Base-by-base conservation (phyloP, 805 yeast species). In the Candida fluviatilis region DNA sequence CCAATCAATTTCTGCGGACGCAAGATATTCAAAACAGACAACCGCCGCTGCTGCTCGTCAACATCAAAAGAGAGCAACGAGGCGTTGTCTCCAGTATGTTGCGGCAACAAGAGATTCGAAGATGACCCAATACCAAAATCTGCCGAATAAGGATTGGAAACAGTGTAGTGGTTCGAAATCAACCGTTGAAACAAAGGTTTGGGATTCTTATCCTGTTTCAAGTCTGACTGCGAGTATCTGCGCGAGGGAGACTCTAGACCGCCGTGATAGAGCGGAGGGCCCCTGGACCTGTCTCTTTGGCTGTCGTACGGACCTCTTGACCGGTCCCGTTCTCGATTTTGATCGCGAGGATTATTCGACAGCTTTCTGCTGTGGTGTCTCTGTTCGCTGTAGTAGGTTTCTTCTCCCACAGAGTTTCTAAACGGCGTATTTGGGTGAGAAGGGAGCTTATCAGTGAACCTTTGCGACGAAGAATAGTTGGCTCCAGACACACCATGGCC, bases 1-100 rank as follows among this genome's bases (percentile, higher is more conserved):
- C 73, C 73, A 34, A 66, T 64, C 30, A 66, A 52, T 34, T 55
- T 51, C 15, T 47, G 52, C 0, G 73, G 70, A 27, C 73, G 23
- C 12, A 45, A 32, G 4, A 38, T 29, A 32, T 36, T 37, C 13
- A 43, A 41, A 5, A 43, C 35, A 30, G 50, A 52, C 35, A 55
- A 39, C 14, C 68, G 49, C 8, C 54, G 43, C 21, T 47, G 51
- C 26, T 34, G 37, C 18, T 34, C 31, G 7, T 35, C 33, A 32
- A 25, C 4, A 23, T 39, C 37, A 26, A 36, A 14, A 5, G 33
- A 30, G 4, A 31, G 24, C 11, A 34, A 23, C 4, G 35, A 33
- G n/a, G 29, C 29, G n/a, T 26, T 26, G 6, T 26, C 37, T 5
- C 37, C 37, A 8, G 37, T 34, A n/a, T 34, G 14, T 26, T 34